phyloP scores from a whole-genome alignment of 371 early-diverging fungal species.

The Mucor racemosus region DNA sequence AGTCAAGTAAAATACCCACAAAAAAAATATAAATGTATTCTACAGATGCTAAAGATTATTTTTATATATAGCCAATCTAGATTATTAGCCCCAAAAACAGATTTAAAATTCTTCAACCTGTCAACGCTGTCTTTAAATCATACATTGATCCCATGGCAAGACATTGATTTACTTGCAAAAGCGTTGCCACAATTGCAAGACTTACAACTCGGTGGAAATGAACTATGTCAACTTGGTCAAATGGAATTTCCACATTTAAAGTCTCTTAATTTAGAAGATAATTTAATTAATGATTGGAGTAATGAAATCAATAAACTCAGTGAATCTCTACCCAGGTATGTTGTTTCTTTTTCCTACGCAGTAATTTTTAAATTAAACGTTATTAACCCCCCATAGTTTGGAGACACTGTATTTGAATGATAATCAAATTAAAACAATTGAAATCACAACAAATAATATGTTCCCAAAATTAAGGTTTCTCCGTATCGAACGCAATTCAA shows the following conservation, averaged over 20 bases:
- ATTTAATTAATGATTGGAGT: slow-evolving; percentile 62
- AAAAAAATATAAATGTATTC: not conserved
- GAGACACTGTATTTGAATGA: slow-evolving; percentile 51
- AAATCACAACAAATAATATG: not conserved
- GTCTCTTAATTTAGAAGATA: slow-evolving; percentile 72
- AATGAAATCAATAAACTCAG: slow-evolving; percentile 26
- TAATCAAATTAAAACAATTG: slow-evolving; percentile 38
- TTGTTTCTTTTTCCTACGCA: not conserved
- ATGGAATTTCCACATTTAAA: slow-evolving; percentile 53
- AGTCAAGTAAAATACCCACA: slow-evolving; percentile 54
- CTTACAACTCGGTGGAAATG: slow-evolving; percentile 70
- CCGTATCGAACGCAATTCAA: slow-evolving; percentile 49
- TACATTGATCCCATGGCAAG: slow-evolving; percentile 28
- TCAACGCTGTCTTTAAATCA: slow-evolving; percentile 33
- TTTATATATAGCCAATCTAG: slow-evolving; percentile 23
- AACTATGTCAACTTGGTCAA: slow-evolving; percentile 35
- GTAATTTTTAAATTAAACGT: not conserved
- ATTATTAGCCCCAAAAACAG: slow-evolving; percentile 39
- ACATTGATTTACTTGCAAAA: slow-evolving; percentile 50
- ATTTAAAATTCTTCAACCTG: slow-evolving; percentile 46
- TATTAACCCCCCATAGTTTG: slow-evolving; percentile 29
- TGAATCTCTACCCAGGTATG: not conserved
- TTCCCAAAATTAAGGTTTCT: slow-evolving; percentile 45
- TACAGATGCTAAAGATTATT: not conserved
- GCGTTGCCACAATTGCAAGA: slow-evolving; percentile 63